Evolutionary conservation across 2,329 filamentous ascomycete genomes (phyloP).

Genomic region (Gnomoniopsis sp.): DNA sequence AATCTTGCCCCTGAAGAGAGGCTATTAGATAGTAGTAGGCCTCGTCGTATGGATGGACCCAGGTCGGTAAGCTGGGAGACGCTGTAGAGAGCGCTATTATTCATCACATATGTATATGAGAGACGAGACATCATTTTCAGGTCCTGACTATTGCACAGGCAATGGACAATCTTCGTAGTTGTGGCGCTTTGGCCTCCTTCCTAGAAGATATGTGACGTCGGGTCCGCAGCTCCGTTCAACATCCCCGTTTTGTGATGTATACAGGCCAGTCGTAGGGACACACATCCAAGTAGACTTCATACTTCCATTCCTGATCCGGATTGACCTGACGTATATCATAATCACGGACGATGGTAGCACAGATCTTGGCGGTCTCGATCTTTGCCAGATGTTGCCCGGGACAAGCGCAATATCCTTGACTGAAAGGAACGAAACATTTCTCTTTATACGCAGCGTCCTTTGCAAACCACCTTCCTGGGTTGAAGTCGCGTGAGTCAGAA

Average conservation of each 20-base stretch:
- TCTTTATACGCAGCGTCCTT: conserved; percentile 13
- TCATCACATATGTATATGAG: too few species aligned
- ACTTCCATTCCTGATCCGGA: conserved; percentile 17
- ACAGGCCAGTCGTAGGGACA: conserved; percentile 19
- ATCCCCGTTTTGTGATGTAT: conserved; percentile 12
- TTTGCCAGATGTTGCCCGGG: conserved; percentile 20
- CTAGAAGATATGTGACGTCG: too few species aligned
- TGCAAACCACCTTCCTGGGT: conserved; percentile 23
- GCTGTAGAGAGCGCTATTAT: too few species aligned
- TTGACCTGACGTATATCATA: conserved; percentile 20
- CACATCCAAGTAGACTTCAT: conserved; percentile 15
- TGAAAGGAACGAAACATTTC: conserved; percentile 15
- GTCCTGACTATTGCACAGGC: too few species aligned
- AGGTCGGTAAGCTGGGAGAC: too few species aligned
- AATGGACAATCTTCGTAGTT: too few species aligned
- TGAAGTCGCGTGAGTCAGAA: conserved; percentile 21
- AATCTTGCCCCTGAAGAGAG: too few species aligned
- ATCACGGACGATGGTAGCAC: conserved; percentile 19
- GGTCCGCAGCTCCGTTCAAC: neutral
- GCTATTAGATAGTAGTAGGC: too few species aligned
- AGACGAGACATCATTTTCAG: too few species aligned
- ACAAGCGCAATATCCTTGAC: conserved; percentile 18
- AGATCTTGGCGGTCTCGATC: conserved; percentile 19
- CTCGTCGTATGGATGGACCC: too few species aligned
- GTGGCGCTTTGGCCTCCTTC: too few species aligned